Evolutionary conservation across 768 basidiomycete species (phyloP).

Genomic region (Podaxis sp.): DNA sequence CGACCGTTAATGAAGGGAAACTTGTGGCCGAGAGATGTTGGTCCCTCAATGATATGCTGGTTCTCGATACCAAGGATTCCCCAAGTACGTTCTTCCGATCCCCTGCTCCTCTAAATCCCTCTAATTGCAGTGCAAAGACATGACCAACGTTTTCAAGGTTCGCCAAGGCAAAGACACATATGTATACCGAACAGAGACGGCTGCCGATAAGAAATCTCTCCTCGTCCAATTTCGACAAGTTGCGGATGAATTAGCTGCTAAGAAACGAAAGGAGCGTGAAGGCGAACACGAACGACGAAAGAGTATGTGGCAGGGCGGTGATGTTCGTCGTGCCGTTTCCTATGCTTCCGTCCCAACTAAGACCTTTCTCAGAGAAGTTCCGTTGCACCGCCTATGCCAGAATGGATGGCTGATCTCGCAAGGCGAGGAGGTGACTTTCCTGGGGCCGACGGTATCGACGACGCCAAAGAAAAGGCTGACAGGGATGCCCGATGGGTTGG

Average conservation of each 20-base stretch:
- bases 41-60: slow-evolving; percentile 90
- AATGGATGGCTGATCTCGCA: slow-evolving; percentile 75
- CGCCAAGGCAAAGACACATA: slow-evolving; percentile 91
- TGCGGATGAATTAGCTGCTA: slow-evolving; percentile 86
- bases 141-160: slow-evolving; percentile 98
- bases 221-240: slow-evolving; percentile 87
- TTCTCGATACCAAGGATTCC: slow-evolving; percentile 95
- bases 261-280: slow-evolving; percentile 90
- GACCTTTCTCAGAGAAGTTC: slow-evolving; percentile 26
- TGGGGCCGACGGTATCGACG: slow-evolving; percentile 33
- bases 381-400: slow-evolving; percentile 59
- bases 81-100: slow-evolving; percentile 54
- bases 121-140: slow-evolving; percentile 34
- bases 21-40: slow-evolving; percentile 93
- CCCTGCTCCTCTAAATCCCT: slow-evolving; percentile 5
- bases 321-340: slow-evolving; percentile 23
- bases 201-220: slow-evolving; percentile 83
- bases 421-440: slow-evolving; percentile 49
- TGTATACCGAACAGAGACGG: slow-evolving; percentile 84
- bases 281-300: slow-evolving; percentile 89
- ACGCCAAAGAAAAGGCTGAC: slow-evolving; percentile 73
- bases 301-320: slow-evolving; percentile 57
- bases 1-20: slow-evolving; percentile 61
- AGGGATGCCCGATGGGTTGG: slow-evolving; percentile 83
- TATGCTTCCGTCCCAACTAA: background rate